Conservation (phyloP, 768 basidiomycete genomes). For the Boletellus emodensis region DNA sequence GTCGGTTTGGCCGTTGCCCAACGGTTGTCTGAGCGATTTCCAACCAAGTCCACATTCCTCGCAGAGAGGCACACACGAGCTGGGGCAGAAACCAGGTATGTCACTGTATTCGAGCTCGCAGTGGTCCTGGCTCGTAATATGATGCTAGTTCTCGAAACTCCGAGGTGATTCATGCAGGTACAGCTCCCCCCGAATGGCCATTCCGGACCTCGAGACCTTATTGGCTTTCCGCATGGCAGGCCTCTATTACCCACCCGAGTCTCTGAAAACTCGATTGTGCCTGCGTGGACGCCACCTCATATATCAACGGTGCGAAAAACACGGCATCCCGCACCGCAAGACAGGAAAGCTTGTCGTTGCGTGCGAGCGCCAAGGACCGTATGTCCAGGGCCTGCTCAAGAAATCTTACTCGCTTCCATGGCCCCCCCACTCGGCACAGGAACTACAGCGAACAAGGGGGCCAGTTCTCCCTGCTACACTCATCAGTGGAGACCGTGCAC, state of each 20-base stretch:
- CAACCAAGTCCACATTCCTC: conserved; percentile 68
- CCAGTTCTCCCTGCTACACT: conserved; percentile 60
- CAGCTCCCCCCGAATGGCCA: background rate
- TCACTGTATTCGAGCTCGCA: background rate
- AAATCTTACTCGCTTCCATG: conserved; percentile 56
- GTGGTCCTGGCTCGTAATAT: background rate
- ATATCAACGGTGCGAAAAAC: conserved; percentile 65
- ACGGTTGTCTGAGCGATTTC: conserved; percentile 59
- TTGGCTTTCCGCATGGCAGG: conserved; percentile 39
- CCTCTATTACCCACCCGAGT: conserved; percentile 77
- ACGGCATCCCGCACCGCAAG: conserved; percentile 65
- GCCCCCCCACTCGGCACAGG: conserved; percentile 39
- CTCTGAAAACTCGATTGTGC: conserved; percentile 83
- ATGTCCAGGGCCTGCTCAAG: conserved; percentile 64
- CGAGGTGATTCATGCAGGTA: conserved; percentile 91
- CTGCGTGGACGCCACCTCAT: conserved; percentile 81
- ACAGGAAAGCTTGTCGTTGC: conserved; percentile 92
- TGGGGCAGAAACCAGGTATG: conserved; percentile 85
- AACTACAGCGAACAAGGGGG: conserved; percentile 19
- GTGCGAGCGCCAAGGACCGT: conserved; percentile 55
- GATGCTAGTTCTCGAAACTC: conserved; percentile 78
- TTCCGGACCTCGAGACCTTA: background rate
- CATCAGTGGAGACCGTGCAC: conserved; percentile 62
- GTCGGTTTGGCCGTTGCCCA: conserved; percentile 86
- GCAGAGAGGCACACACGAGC: conserved; percentile 71